phyloP scores from a whole-genome alignment of 306 rosid genomes.

The Parietaria judaica region DNA sequence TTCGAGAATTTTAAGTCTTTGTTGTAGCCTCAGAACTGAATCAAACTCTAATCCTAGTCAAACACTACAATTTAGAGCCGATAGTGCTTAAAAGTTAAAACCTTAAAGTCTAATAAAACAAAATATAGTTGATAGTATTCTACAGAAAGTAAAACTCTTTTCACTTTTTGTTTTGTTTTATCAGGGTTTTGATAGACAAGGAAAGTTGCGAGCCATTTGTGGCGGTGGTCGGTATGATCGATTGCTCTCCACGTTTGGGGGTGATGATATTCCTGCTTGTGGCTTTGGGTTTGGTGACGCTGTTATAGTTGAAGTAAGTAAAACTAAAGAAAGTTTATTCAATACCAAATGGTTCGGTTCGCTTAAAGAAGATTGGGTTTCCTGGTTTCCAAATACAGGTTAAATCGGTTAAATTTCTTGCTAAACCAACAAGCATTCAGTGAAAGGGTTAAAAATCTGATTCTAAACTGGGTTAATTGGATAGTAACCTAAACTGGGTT shows the following conservation, averaged over 20 bases:
- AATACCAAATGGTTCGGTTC: neutral
- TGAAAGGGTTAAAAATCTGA: no score
- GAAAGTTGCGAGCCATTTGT: slow-evolving; percentile 96
- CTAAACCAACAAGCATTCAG: no score
- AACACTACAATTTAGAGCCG: no score
- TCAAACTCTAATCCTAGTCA: no score
- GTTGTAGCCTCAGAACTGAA: no score
- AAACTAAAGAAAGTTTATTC: neutral
- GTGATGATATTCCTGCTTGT: slow-evolving; percentile 85
- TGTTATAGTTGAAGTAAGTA: slow-evolving; percentile 85
- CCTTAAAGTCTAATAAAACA: no score
- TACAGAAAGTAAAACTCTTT: neutral
- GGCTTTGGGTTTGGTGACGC: slow-evolving; percentile 99
- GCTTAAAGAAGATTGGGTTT: neutral
- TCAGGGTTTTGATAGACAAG: slow-evolving; percentile 87
- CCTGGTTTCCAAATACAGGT: neutral
- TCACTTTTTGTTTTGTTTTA: neutral
- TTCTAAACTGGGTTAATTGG: no score
- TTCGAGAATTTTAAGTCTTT: no score
- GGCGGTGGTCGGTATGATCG: slow-evolving; percentile 93
- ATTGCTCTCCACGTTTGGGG: slow-evolving; percentile 89
- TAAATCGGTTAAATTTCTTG: no score
- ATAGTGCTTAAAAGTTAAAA: no score
- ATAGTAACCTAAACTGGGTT: no score
- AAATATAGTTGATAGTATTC: no score